These are phyloP conservation scores for Crithidia sp. DNA, from an alignment of 208 protist genomes.

Conservation along the genomic window DNA sequence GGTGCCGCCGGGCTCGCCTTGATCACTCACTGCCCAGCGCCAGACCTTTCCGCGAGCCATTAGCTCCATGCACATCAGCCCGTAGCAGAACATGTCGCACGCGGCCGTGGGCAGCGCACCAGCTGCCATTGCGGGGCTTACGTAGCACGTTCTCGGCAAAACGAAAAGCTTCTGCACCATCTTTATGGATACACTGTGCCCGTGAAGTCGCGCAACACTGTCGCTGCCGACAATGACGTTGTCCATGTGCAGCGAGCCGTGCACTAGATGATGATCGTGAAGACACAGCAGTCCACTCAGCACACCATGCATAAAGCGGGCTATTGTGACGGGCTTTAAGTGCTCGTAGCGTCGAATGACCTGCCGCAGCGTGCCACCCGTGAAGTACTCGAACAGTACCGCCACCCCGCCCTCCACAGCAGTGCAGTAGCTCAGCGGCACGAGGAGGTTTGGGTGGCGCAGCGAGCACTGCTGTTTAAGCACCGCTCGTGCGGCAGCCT, in stretches of 20 bases:
- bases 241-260: slow-evolving; percentile 65
- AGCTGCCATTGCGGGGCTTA: slow-evolving; percentile 64
- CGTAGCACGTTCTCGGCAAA: slow-evolving; percentile 46
- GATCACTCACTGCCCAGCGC: slow-evolving; percentile 16
- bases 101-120: slow-evolving; percentile 37
- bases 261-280: slow-evolving; percentile 51
- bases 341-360: slow-evolving; percentile 25
- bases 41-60: slow-evolving; percentile 23
- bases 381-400: slow-evolving; percentile 40
- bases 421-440: slow-evolving; percentile 1
- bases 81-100: slow-evolving; percentile 76
- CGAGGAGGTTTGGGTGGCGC: slow-evolving; percentile 23
- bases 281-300: slow-evolving; percentile 59
- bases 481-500: neutral
- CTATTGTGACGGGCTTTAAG: slow-evolving; percentile 24
- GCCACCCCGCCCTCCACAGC: slow-evolving; percentile 14
- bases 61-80: slow-evolving; percentile 63
- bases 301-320: slow-evolving; percentile 53
- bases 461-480: neutral
- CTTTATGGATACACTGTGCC: slow-evolving; percentile 39
- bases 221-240: slow-evolving; percentile 65
- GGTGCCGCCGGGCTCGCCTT: neutral
- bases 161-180: slow-evolving; percentile 24
- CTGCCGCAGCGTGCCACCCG: slow-evolving; percentile 45
- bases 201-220: slow-evolving; percentile 63